Evolutionary conservation across 345 rosid species (phyloP).

Genomic region (Syzygium aromaticum): DNA sequence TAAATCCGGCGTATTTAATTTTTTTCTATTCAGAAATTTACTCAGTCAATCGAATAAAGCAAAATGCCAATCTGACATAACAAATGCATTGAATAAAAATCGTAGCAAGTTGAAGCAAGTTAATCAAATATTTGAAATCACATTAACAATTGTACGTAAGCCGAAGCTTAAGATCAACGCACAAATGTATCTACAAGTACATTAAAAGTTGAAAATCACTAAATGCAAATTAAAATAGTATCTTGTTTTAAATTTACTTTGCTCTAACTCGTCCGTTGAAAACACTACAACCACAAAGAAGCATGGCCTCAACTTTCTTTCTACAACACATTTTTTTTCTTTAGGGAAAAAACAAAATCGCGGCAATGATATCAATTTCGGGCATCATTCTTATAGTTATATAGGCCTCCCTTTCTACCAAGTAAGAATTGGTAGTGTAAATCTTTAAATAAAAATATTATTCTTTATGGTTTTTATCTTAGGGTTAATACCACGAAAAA

Average conservation of each 20-base stretch:
- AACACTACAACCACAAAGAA: not conserved
- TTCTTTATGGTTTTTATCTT: not conserved
- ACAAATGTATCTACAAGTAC: not conserved
- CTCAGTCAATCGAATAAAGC: not conserved
- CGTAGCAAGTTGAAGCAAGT: not conserved
- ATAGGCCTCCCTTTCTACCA: not conserved
- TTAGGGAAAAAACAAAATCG: not conserved
- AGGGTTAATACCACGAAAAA: too few relatives aligned
- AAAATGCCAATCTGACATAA: not conserved
- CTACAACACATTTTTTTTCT: too few relatives aligned
- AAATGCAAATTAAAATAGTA: not conserved
- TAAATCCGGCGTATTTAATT: not conserved
- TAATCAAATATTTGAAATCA: not conserved
- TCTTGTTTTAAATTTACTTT: not conserved
- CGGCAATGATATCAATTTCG: not conserved
- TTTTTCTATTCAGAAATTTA: not conserved
- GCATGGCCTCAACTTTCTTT: not conserved
- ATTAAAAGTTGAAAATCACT: not conserved
- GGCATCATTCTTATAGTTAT: not conserved
- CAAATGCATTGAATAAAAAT: not conserved
- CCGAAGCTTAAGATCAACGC: not conserved
- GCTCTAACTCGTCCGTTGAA: not conserved
- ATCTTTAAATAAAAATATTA: not conserved
- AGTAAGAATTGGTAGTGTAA: not conserved
- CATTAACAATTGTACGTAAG: not conserved